Base-by-base conservation (phyloP, 352 stramenopile genomes). In the Phytophthora quininea region DNA sequence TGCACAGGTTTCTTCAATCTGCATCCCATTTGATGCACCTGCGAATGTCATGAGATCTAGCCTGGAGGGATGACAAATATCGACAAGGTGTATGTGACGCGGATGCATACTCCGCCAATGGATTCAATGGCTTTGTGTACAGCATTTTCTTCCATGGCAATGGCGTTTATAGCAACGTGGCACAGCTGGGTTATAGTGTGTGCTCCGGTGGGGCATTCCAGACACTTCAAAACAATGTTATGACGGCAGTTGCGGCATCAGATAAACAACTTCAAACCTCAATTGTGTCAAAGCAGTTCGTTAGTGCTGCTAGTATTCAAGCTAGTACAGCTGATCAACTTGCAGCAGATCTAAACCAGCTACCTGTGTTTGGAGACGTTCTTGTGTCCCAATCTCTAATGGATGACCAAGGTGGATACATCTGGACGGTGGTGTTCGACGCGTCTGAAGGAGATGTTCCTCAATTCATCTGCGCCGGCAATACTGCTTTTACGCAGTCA, bases 111-210 rank as follows among this genome's bases (percentile, higher is more conserved):
- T 4, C 75, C 0, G 51, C 57, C 1, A 56, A 64, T 1, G 77
- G 77, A 12, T 54, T 58, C 2, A 92, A 89, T 37, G 88, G 88
- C 0, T 92, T 85, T 54, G 19, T 93, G 4, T 95, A 93, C 45
- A 60, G 40, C 0, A 71, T 95, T 15, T 93, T 92, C 58, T 95
- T 95, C 42, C 84, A 90, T 38, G 88, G 86, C 3, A 93, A 93
- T 30, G 80, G 80, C 1, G 86, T 93, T 7, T 76, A 77, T 5
- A 71, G 77, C 0, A 59, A 77, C 19, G 37, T 80, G 7, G 46
- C 50, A 0, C 38, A 19, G n/a, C 58, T 88, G 38, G 70, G 58
- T 12, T 64, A 32, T 14, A 64, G 46, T 4, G 49, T 47, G 24
- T 93, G 82, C 19, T 24, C 19, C 19, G 19, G 19, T 33, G 71